These are phyloP conservation scores for Oryza longistaminata DNA, from an alignment of 176 grass and related monocot genomes.

Conservation along the genomic window DNA sequence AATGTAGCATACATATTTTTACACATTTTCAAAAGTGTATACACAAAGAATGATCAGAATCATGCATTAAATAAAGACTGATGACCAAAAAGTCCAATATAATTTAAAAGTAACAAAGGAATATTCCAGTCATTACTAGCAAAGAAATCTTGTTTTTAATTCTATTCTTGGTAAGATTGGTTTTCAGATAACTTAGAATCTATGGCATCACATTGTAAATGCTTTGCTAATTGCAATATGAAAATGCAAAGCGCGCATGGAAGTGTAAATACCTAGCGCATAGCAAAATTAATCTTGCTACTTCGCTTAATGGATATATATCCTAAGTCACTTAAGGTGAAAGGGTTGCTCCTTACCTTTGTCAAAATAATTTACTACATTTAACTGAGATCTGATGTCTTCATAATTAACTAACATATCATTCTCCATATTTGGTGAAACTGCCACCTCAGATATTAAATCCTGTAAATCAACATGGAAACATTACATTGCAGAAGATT, in stretches of 20 bases:
- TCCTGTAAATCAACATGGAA: conserved; percentile 47
- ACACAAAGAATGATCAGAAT: not conserved
- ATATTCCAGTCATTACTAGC: not conserved
- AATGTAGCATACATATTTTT: not conserved
- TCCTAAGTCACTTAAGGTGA: not conserved
- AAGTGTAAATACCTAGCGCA: not conserved
- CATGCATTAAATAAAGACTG: not conserved
- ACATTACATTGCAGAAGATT: conserved; percentile 10
- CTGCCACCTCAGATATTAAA: conserved; percentile 48
- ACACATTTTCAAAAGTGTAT: not conserved
- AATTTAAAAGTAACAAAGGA: not conserved
- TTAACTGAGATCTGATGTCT: conserved; percentile 51
- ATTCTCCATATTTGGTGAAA: conserved; percentile 52
- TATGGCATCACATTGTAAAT: not conserved
- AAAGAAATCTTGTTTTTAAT: not conserved
- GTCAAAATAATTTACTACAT: conserved; percentile 44
- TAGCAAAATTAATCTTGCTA: not conserved
- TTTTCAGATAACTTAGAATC: not conserved
- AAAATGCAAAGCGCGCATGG: not conserved
- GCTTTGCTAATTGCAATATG: not conserved
- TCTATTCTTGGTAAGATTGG: not conserved
- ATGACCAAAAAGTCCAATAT: not conserved
- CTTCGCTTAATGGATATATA: not conserved
- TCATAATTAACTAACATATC: conserved; percentile 55
- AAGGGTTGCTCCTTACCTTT: conserved; percentile 46